phyloP scores from a whole-genome alignment of 1,139 yeast species.

The Spencermartinsiella ligniputridi region DNA sequence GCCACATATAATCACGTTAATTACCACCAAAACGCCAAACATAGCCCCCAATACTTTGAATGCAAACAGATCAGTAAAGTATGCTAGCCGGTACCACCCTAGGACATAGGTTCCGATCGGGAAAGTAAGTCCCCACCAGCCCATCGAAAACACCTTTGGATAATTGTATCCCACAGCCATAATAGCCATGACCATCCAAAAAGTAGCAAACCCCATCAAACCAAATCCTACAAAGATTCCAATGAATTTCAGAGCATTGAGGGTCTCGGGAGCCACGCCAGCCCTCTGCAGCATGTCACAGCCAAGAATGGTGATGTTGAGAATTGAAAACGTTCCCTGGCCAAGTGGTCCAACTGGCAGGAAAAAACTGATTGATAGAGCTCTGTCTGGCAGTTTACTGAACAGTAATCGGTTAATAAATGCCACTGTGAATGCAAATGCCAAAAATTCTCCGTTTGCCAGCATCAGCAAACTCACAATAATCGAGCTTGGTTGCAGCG shows the following conservation, averaged over 20 bases:
- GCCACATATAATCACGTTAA: conserved; percentile 39
- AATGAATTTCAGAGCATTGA: conserved; percentile 15
- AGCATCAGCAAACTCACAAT: conserved; percentile 55
- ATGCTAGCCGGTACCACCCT: conserved; percentile 50
- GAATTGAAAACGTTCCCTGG: conserved; percentile 70
- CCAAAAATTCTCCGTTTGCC: conserved; percentile 62
- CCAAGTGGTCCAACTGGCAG: conserved; percentile 71
- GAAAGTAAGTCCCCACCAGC: conserved; percentile 88
- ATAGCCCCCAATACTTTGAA: conserved; percentile 60
- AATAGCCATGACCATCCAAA: conserved; percentile 53
- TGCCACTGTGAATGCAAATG: conserved; percentile 52
- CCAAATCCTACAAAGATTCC: conserved; percentile 40
- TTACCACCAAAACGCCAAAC: conserved; percentile 47
- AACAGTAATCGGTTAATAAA: conserved; percentile 56
- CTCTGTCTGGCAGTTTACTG: conserved; percentile 54
- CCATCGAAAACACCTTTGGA: conserved; percentile 47
- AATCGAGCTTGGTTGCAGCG: conserved; percentile 48
- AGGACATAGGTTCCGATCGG: conserved; percentile 82
- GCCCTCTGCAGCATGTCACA: conserved; percentile 15
- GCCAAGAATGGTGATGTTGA: conserved; percentile 46
- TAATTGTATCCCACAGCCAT: conserved; percentile 32
- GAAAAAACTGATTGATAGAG: conserved; percentile 49
- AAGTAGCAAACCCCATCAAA: conserved; percentile 58
- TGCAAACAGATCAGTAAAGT: conserved; percentile 43
- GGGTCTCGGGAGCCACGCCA: conserved; percentile 6